These are phyloP conservation scores for Kodamaea fukazawae DNA, from an alignment of 805 yeast genomes.

Conservation along the genomic window DNA sequence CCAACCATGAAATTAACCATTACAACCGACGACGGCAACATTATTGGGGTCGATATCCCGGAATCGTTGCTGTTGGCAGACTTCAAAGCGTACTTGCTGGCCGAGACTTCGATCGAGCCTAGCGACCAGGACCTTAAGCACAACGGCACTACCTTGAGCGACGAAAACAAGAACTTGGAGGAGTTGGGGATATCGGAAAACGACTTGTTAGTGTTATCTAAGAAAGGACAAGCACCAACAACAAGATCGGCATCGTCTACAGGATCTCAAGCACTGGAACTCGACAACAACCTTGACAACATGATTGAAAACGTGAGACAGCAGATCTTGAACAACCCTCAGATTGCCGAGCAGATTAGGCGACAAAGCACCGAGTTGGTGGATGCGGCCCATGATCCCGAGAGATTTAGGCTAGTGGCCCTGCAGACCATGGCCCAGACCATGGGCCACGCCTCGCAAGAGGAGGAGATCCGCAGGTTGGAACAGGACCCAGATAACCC, in stretches of 20 bases:
- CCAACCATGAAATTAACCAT: constrained; percentile 18
- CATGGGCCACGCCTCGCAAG: constrained; percentile 8
- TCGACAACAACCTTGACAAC: constrained; percentile 15
- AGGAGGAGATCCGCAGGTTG: constrained; percentile 48
- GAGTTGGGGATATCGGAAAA: constrained; percentile 51
- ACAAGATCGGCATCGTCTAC: constrained; percentile 6
- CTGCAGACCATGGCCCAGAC: constrained; percentile 13
- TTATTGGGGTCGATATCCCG: constrained; percentile 58
- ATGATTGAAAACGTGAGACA: constrained; percentile 51
- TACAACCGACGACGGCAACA: constrained; percentile 21
- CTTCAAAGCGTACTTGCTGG: constrained; percentile 67
- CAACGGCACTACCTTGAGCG: constrained; percentile 42
- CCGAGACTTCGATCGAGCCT: constrained; percentile 58
- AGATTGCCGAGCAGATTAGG: constrained; percentile 31
- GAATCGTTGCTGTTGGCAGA: constrained; percentile 63
- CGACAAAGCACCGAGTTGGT: constrained; percentile 48
- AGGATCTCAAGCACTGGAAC: constrained; percentile 1
- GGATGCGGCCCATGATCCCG: constrained; percentile 45
- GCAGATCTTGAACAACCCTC: constrained; percentile 44
- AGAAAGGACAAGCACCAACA: constrained; percentile 6
- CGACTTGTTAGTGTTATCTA: constrained; percentile 52
- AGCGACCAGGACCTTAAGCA: constrained; percentile 47
- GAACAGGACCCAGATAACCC: constrained; percentile 70
- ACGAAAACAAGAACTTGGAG: constrained; percentile 37
- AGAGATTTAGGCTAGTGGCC: constrained; percentile 35